phyloP scores from a whole-genome alignment of 1,139 yeast genomes.

The Ashbya aceris region DNA sequence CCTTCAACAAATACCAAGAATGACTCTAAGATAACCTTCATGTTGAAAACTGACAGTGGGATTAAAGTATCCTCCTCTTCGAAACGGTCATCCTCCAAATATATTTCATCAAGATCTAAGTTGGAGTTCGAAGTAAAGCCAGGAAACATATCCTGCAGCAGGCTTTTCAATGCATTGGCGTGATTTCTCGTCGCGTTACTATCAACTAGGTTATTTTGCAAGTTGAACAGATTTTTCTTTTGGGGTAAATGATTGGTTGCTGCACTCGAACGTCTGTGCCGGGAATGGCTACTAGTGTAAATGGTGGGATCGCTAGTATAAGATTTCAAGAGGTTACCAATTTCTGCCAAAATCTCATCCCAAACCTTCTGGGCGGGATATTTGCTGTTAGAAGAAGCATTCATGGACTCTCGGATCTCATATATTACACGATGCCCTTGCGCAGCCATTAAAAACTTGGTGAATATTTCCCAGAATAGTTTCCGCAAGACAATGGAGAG shows the following conservation, averaged over 20 bases:
- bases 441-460: conserved; percentile 51
- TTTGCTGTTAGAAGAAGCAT: conserved; percentile 20
- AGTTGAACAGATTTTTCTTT: conserved; percentile 31
- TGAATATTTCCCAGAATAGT: conserved; percentile 58
- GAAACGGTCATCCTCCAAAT: conserved; percentile 48
- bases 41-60: conserved; percentile 69
- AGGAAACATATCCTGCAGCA: conserved; percentile 53
- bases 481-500: conserved; percentile 56
- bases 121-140: conserved; percentile 39
- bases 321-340: conserved; percentile 44
- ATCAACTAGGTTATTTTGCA: conserved; percentile 25
- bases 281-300: background rate
- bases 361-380: conserved; percentile 50
- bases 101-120: conserved; percentile 37
- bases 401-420: conserved; percentile 40
- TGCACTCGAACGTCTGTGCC: conserved; percentile 4
- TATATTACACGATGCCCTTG: conserved; percentile 63
- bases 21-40: conserved; percentile 57
- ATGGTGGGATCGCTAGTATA: conserved; percentile 40
- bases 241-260: conserved; percentile 11
- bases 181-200: conserved; percentile 29
- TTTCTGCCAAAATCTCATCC: conserved; percentile 48
- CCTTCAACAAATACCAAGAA: conserved; percentile 43
- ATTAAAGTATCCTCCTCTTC: conserved; percentile 59
- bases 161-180: conserved; percentile 37